Conservation (phyloP, 1,284 basidiomycete species). For the Pseudozyma sp. region DNA sequence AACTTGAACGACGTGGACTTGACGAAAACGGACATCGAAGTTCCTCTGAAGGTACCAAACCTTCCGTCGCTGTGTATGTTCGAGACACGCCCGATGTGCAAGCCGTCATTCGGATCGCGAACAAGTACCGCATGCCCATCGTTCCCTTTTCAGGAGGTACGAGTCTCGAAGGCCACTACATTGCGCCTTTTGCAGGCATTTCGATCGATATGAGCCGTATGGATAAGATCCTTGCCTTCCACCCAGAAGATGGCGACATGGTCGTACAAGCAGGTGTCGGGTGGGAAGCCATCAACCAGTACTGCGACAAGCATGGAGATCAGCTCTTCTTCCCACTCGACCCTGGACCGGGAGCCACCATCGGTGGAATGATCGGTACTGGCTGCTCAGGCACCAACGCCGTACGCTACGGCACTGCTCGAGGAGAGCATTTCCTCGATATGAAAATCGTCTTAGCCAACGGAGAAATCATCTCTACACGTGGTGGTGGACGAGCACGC, state of each 20-base stretch:
- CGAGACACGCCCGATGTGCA: conserved; percentile 54
- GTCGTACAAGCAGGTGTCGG: conserved; percentile 76
- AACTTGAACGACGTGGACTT: conserved; percentile 45
- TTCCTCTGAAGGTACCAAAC: conserved; percentile 42
- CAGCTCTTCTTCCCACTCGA: conserved; percentile 88
- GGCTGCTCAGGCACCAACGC: conserved; percentile 78
- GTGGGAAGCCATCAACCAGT: conserved; percentile 88
- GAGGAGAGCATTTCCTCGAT: conserved; percentile 69
- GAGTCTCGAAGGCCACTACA: conserved; percentile 65
- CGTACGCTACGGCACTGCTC: conserved; percentile 88
- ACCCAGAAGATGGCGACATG: conserved; percentile 57
- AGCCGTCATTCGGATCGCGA: conserved; percentile 72
- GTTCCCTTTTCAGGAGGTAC: conserved; percentile 79
- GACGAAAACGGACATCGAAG: conserved; percentile 48
- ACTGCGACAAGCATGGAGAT: conserved; percentile 78
- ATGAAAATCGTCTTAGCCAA: conserved; percentile 78
- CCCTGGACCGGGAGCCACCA: conserved; percentile 76
- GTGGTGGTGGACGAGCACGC: conserved; percentile 74
- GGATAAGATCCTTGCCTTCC: conserved; percentile 76
- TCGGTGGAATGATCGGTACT: conserved; percentile 89
- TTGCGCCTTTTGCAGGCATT: conserved; percentile 69
- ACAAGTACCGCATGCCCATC: conserved; percentile 78
- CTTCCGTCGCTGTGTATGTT: conserved; percentile 53
- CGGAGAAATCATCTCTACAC: conserved; percentile 93
- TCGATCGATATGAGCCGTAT: conserved; percentile 86